Evolutionary conservation across 768 basidiomycete species (phyloP), one percentile per base, ranked within the genome.

Genomic region (Tulasnella sp.): DNA sequence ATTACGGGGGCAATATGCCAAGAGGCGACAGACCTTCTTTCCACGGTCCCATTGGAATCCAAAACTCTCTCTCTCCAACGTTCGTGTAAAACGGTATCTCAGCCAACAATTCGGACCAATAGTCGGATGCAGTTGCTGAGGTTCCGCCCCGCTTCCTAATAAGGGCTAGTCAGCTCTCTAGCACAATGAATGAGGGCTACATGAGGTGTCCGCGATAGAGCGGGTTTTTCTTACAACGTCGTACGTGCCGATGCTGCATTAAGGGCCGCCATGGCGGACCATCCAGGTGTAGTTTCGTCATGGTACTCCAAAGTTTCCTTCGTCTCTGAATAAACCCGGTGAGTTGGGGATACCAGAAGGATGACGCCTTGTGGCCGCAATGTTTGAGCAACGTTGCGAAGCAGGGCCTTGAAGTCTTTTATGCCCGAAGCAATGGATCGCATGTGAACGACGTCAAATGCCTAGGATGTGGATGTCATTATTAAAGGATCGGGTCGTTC

Each of bases 41-140:
- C 78, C 78, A 79, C 28, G 78, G 78, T 74, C 78, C 78, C 3
- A 79, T 64, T 22, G 78, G 78, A 44, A 79, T 72, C 60, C n/a
- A 79, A 12, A 73, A 34, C 16, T 79, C 78, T 34, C 44, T 40
- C 42, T 44, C 41, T 11, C 78, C 78, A 22, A 79, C 78, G 42
- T 72, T 72, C n/a, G 78, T 79, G 60, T 72, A 79, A 37, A 44
- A 34, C 11, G 78, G 78, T 14, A 41, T 79, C 1, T 41, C 72
- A 40, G n/a, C 28, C 64, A 79, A 28, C 37, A 41, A 79, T 72
- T 31, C 42, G 12, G 22, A 2, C 78, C 78, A 79, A 44, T 34
- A 3, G n/a, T 75, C 37, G 11, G 28, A 7, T 7, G 24, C n/a
- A 24, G 78, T 34, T 24, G 41, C 31, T 24, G 37, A 12, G 28